Conservation (phyloP, 202 grass and related monocot genomes). For the Bolboschoenoplectus hybrid region DNA sequence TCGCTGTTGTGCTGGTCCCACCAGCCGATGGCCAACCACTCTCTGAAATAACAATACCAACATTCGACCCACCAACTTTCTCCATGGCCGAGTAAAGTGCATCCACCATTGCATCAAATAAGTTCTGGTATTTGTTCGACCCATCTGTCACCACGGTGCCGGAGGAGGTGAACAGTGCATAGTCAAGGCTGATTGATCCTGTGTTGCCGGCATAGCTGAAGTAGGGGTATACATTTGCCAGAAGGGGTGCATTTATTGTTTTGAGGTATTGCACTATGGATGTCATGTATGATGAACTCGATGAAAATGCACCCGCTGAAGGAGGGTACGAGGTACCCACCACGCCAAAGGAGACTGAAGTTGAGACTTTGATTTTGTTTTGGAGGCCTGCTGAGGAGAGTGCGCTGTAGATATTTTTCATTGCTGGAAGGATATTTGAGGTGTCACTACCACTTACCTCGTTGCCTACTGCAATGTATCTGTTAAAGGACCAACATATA, state of each 20-base stretch:
- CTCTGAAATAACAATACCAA: slow-evolving; percentile 34
- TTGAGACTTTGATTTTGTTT: slow-evolving; percentile 58
- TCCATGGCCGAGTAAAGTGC: slow-evolving; percentile 63
- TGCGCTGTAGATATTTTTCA: slow-evolving; percentile 52
- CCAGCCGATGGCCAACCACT: slow-evolving; percentile 37
- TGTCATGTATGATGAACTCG: slow-evolving; percentile 43
- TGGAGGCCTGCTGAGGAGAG: slow-evolving; percentile 39
- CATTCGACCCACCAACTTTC: slow-evolving; percentile 20
- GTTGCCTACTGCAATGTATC: slow-evolving; percentile 71
- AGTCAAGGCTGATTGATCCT: slow-evolving; percentile 48
- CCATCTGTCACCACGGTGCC: slow-evolving; percentile 64
- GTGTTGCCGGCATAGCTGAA: slow-evolving; percentile 40
- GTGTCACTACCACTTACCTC: slow-evolving; percentile 43
- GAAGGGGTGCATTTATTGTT: slow-evolving; percentile 46
- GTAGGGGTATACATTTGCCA: slow-evolving; percentile 59
- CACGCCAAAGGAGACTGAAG: slow-evolving; percentile 59
- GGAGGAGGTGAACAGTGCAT: slow-evolving; percentile 59
- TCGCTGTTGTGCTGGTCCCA: neutral
- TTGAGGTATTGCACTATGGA: slow-evolving; percentile 50
- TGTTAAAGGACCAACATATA: slow-evolving; percentile 27
- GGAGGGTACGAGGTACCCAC: slow-evolving; percentile 59
- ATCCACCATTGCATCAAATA: slow-evolving; percentile 73
- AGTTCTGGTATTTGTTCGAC: slow-evolving; percentile 68
- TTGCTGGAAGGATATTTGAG: slow-evolving; percentile 52
- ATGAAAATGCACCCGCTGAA: slow-evolving; percentile 52